phyloP scores from a whole-genome alignment of 306 rosid species.

The Sesbania bispinosa region DNA sequence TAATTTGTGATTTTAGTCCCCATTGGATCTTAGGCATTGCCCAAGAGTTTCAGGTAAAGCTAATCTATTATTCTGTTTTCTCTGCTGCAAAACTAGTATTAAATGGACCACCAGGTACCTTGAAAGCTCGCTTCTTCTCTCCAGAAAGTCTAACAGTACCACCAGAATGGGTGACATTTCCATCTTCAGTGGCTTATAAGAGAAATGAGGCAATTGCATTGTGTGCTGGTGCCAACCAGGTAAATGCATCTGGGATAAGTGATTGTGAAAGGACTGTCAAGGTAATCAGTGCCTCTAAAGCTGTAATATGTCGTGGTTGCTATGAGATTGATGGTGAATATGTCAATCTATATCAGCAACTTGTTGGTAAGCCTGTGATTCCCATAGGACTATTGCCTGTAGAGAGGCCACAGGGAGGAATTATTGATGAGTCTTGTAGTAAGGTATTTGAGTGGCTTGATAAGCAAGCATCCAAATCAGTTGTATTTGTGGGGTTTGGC shows the following conservation, averaged over 20 bases:
- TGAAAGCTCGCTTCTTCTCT: too few species aligned
- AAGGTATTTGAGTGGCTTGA: slow-evolving; percentile 43
- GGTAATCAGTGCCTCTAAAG: neutral
- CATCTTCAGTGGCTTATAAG: too few species aligned
- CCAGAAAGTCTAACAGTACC: too few species aligned
- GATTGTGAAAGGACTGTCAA: neutral
- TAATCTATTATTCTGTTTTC: neutral
- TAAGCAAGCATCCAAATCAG: slow-evolving; percentile 30
- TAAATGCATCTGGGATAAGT: too few species aligned
- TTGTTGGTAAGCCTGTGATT: slow-evolving; percentile 30
- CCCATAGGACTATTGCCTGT: slow-evolving; percentile 42
- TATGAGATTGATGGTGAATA: slow-evolving; percentile 33
- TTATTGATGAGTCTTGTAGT: neutral
- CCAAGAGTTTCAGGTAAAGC: neutral
- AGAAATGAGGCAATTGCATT: too few species aligned
- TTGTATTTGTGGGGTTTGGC: slow-evolving; percentile 46
- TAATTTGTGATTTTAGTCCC: too few species aligned
- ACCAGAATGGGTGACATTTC: too few species aligned
- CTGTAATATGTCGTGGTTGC: slow-evolving; percentile 19
- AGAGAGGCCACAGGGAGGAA: slow-evolving; percentile 1
- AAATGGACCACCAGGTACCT: neutral
- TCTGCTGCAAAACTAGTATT: neutral
- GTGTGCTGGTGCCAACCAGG: too few species aligned
- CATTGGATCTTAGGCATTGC: slow-evolving; percentile 14
- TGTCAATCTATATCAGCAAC: slow-evolving; percentile 17